Conservation (phyloP, 2,329 filamentous ascomycete genomes). For the Claviceps sp. region DNA sequence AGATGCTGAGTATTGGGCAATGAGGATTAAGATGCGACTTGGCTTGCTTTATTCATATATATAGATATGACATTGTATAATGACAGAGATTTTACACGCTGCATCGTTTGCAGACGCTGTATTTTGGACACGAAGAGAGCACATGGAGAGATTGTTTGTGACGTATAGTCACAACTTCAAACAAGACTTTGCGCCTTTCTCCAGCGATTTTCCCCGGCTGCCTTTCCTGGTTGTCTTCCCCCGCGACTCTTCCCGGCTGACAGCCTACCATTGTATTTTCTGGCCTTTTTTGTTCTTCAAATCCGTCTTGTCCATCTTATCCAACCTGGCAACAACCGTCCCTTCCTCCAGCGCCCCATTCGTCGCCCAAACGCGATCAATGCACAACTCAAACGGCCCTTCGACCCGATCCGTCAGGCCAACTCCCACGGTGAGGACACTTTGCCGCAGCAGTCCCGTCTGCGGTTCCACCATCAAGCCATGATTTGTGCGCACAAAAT, state of each 20-base stretch:
- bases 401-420: constrained; percentile 80
- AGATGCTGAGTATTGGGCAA: constrained; percentile 15
- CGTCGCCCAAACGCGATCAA: constrained; percentile 84
- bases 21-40: not conserved
- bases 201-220: not conserved
- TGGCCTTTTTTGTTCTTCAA: constrained; percentile 25
- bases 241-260: not conserved
- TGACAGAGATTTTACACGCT: not conserved
- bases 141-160: not conserved
- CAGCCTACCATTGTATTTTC: constrained; percentile 22
- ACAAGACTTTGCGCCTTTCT: not conserved
- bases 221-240: no score
- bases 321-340: constrained; percentile 7
- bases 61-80: not conserved
- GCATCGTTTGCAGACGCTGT: not conserved
- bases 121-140: not conserved
- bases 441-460: constrained; percentile 74
- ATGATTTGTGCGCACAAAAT: constrained; percentile 91
- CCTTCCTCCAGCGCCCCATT: constrained; percentile 34
- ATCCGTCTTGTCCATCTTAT: constrained; percentile 15
- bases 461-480: constrained; percentile 89
- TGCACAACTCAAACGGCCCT: constrained; percentile 75
- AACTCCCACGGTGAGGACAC: constrained; percentile 73
- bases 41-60: not conserved
- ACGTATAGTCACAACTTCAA: not conserved